Evolutionary conservation across 1,284 basidiomycete genomes (phyloP).

Genomic region (Moesziomyces globuligerus): DNA sequence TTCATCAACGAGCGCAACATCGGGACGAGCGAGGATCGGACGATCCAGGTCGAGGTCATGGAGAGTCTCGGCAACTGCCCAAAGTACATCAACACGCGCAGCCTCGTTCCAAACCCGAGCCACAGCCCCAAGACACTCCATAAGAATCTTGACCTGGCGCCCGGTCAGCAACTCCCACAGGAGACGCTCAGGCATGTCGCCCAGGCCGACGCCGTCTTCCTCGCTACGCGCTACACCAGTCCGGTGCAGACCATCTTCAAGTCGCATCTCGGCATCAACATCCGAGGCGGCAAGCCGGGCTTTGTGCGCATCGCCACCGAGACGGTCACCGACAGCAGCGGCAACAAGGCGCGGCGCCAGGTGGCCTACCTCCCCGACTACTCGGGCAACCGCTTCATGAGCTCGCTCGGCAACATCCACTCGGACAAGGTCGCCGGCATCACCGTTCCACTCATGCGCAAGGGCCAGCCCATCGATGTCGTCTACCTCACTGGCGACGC

Average conservation of each 20-base stretch:
- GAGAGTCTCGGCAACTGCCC: constrained; percentile 40
- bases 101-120: constrained; percentile 12
- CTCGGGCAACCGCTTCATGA: constrained; percentile 41
- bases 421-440: constrained; percentile 31
- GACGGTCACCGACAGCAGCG: background rate
- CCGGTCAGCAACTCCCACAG: constrained; percentile 12
- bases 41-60: constrained; percentile 34
- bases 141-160: constrained; percentile 8
- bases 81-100: constrained; percentile 38
- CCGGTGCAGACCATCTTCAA: constrained; percentile 33
- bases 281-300: constrained; percentile 38
- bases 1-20: constrained; percentile 33
- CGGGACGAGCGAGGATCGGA: constrained; percentile 11
- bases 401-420: constrained; percentile 39
- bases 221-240: constrained; percentile 27
- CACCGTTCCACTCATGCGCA: constrained; percentile 24
- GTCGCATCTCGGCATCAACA: constrained; percentile 39
- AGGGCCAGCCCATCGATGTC: constrained; percentile 33
- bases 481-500: constrained; percentile 36
- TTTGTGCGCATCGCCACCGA: constrained; percentile 26
- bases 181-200: constrained; percentile 26
- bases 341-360: constrained; percentile 13
- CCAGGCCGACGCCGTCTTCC: constrained; percentile 30
- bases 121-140: constrained; percentile 13
- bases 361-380: constrained; percentile 40